A percentile compares a stretch with the other conserved stretches of the same genome.
phyloP scores from a whole-genome alignment of 139 green algal species.

The Pseudopediastrum boryanum region DNA sequence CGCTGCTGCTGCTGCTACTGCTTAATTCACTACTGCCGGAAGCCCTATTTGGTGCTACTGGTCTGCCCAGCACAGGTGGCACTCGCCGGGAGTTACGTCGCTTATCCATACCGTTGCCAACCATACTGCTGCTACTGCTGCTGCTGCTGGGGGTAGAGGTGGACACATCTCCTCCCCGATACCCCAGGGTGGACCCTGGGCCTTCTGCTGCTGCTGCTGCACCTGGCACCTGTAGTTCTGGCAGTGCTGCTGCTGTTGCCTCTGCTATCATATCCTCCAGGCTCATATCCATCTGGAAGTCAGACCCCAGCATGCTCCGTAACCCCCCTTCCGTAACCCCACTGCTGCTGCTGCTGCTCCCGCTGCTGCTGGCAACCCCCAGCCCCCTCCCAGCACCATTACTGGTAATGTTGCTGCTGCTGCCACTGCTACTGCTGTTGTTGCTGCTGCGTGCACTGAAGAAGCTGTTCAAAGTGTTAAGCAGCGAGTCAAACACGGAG shows the following conservation, averaged over 20 bases:
- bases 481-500: no score
- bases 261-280: conserved; percentile 28
- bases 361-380: neutral
- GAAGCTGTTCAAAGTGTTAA: no score
- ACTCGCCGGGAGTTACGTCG: neutral
- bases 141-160: neutral
- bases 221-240: neutral
- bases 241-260: conserved; percentile 6
- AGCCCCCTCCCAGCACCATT: neutral
- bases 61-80: no score
- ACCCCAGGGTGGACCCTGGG: neutral
- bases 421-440: neutral
- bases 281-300: conserved; percentile 23
- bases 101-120: neutral
- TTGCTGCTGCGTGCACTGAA: neutral
- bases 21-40: no score
- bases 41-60: no score
- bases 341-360: conserved; percentile 12
- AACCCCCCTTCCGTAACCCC: conserved; percentile 16
- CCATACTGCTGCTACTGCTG: neutral
- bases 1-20: no score
- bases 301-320: conserved; percentile 28
- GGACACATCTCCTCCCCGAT: no score
- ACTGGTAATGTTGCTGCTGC: neutral
- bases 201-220: conserved; percentile 13